These are phyloP conservation scores for Melanopsichium pennsylvanicum DNA, from an alignment of 1,284 basidiomycete species.

Conservation along the genomic window DNA sequence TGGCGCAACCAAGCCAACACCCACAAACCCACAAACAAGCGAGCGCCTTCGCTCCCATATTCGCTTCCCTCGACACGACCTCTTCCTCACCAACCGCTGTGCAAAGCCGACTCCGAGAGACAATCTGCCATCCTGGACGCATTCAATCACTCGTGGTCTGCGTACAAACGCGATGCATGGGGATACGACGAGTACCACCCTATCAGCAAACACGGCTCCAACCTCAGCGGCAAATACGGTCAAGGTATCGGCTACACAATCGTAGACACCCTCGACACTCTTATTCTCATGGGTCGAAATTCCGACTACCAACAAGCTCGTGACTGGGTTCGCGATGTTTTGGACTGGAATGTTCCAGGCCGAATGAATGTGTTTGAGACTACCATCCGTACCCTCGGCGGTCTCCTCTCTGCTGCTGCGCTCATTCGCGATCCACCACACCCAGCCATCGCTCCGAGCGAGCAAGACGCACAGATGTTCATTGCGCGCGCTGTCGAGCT, in stretches of 20 bases:
- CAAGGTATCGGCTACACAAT: conserved; percentile 63
- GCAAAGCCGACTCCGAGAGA: conserved; percentile 39
- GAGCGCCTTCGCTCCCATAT: conserved; percentile 33
- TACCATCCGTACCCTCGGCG: conserved; percentile 82
- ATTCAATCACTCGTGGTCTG: conserved; percentile 60
- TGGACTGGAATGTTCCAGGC: conserved; percentile 81
- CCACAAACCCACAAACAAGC: not conserved
- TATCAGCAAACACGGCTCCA: conserved; percentile 51
- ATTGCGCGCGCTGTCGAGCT: conserved; percentile 72
- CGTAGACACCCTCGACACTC: conserved; percentile 73
- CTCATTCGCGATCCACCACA: conserved; percentile 53
- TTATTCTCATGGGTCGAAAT: conserved; percentile 82
- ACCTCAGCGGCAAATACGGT: conserved; percentile 47
- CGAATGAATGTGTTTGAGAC: conserved; percentile 91
- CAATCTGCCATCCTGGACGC: conserved; percentile 52
- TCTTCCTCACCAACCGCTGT: conserved; percentile 39
- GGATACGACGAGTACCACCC: conserved; percentile 65
- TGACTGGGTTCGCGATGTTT: conserved; percentile 76
- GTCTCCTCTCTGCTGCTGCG: conserved; percentile 76
- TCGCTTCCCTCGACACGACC: conserved; percentile 35
- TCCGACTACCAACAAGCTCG: conserved; percentile 81
- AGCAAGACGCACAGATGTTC: conserved; percentile 56
- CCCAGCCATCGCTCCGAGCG: conserved; percentile 30
- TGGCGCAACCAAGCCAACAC: not conserved
- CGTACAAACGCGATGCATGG: conserved; percentile 61